These are phyloP conservation scores for Saccharomycopsis hybrid DNA, from an alignment of 1,139 yeast genomes.

Conservation along the genomic window DNA sequence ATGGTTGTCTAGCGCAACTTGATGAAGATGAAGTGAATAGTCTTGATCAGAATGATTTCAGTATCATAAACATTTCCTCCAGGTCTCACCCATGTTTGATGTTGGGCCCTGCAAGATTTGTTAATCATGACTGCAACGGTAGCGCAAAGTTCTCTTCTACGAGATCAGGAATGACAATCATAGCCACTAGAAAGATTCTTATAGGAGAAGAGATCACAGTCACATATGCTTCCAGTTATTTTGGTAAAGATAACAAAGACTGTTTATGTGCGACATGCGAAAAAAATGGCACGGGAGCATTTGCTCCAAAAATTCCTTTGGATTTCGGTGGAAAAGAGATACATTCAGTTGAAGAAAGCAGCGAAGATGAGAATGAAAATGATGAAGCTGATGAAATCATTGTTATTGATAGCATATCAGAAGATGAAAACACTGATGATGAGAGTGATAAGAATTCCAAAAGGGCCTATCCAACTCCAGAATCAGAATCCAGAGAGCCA, in stretches of 20 bases:
- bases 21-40: conserved; percentile 31
- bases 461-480: background rate
- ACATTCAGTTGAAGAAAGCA: background rate
- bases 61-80: conserved; percentile 34
- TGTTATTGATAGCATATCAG: conserved; percentile 3
- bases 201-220: conserved; percentile 44
- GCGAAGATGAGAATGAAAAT: conserved; percentile 5
- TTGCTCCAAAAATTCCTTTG: conserved; percentile 19
- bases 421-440: conserved; percentile 2
- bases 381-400: conserved; percentile 12
- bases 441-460: conserved; percentile 1
- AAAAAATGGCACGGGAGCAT: conserved; percentile 26
- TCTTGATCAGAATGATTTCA: conserved; percentile 33
- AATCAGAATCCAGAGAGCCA: background rate
- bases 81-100: conserved; percentile 33
- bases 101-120: conserved; percentile 44
- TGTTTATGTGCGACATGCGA: conserved; percentile 43
- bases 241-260: conserved; percentile 36
- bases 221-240: conserved; percentile 36
- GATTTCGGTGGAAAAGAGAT: conserved; percentile 16
- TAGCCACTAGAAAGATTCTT: conserved; percentile 31
- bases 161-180: conserved; percentile 30
- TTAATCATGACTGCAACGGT: conserved; percentile 41
- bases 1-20: conserved; percentile 35
- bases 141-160: conserved; percentile 34